Conservation (phyloP, 768 basidiomycete genomes). For the Rhodotorula toruloides region DNA sequence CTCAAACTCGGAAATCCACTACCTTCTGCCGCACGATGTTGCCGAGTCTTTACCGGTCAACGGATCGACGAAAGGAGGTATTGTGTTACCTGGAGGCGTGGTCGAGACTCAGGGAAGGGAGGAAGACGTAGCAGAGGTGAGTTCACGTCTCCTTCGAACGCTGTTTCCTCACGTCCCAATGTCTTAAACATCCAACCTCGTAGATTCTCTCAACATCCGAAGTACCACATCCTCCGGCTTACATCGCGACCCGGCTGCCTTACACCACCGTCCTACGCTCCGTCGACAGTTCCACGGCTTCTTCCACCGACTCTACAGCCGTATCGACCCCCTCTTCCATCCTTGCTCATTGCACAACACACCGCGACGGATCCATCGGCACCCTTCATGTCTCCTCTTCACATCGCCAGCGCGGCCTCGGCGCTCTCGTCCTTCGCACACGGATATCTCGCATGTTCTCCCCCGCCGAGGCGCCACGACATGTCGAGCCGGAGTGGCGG, state of each 20-base stretch:
- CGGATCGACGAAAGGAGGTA: too few relatives aligned
- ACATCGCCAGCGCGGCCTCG: neutral
- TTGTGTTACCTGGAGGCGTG: neutral
- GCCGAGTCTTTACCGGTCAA: rapidly evolving
- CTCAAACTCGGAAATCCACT: conserved; percentile 11
- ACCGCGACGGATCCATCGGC: conserved; percentile 32
- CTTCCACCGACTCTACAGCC: neutral
- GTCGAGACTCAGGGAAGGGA: neutral
- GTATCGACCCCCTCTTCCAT: neutral
- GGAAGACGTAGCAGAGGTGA: neutral
- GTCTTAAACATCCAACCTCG: neutral
- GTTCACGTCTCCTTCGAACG: too few relatives aligned
- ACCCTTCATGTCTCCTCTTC: conserved; percentile 14
- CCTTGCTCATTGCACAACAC: conserved; percentile 23
- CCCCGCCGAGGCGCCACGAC: too few relatives aligned
- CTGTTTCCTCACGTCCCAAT: neutral
- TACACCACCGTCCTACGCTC: conserved; percentile 11
- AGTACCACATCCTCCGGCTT: conserved; percentile 16
- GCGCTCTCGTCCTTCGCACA: neutral
- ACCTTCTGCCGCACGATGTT: neutral
- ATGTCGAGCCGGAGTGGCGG: too few relatives aligned
- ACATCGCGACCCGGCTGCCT: conserved; percentile 10
- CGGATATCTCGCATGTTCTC: neutral
- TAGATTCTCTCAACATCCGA: conserved; percentile 30
- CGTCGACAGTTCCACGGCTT: neutral